A percentile compares a stretch with the other conserved stretches of the same genome.
These are phyloP conservation scores for Kalaharituber pfeilii DNA, from an alignment of 2,329 filamentous ascomycete species.

Conservation along the genomic window DNA sequence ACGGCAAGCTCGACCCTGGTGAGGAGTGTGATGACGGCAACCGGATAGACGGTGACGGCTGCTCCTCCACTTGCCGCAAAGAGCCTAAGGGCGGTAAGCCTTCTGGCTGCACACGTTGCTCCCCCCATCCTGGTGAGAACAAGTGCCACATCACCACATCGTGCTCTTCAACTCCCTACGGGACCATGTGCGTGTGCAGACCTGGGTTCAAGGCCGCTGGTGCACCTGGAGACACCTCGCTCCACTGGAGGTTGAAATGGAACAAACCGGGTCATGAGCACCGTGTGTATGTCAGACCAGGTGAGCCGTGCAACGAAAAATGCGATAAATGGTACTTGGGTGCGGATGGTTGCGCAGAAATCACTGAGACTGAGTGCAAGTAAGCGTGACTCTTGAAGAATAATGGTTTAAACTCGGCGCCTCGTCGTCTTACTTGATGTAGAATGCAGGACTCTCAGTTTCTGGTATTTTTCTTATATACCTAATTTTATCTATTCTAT, in stretches of 20 bases:
- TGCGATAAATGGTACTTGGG: neutral
- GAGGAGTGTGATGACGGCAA: conserved; percentile 32
- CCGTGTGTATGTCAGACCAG: neutral
- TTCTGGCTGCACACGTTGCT: neutral
- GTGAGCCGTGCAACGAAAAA: neutral
- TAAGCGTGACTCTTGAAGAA: no score
- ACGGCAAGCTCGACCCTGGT: conserved; percentile 27
- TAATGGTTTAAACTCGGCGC: no score
- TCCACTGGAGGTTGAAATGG: conserved; percentile 6
- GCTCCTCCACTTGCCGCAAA: conserved; percentile 26
- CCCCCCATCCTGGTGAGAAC: neutral
- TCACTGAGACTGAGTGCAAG: neutral
- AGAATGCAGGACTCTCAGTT: no score
- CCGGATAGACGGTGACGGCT: conserved; percentile 25
- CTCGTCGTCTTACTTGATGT: no score
- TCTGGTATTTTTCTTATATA: no score
- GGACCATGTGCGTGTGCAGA: neutral
- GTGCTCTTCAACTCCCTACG: neutral
- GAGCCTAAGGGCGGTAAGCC: neutral
- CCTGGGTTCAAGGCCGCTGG: neutral
- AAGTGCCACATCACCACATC: neutral
- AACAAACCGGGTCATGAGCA: neutral
- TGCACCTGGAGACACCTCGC: neutral
- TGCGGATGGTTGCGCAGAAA: neutral
- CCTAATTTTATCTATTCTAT: no score